Evolutionary conservation across 1,284 basidiomycete genomes (phyloP), one percentile per base, ranked within the genome.

Genomic region (Ceratobasidium sp.): DNA sequence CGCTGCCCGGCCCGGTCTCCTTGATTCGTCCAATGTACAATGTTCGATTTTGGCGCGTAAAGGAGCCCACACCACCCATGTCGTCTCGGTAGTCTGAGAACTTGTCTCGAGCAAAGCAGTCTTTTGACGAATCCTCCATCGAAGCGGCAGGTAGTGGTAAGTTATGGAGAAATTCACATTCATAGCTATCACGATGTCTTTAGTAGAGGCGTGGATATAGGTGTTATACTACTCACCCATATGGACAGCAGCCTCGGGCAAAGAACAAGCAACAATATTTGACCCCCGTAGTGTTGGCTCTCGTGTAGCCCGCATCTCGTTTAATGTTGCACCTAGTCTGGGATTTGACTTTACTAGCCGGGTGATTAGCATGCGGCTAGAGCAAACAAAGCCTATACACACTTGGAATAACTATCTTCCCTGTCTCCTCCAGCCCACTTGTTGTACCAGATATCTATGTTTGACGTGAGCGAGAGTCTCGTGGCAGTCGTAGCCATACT

Each of bases 51-150:
- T 95, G 89, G 49, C 95, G 84, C 78, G 91, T 92, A 82, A 99
- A 98, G 71, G 92, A 94, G 23, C 96, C 96, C 28, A 98, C 96
- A 80, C 96, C 96, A 77, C 96, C 97, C 96, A 99, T 99, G 81
- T 99, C 97, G 80, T 99, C 96, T 75, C 96, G 85, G 82, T 98
- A 99, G 80, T 96, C 95, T 0, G 95, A 85, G 81, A 98, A 97
- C 83, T 98, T 98, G 83, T 98, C 95, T 70, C 96, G 86, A 0
- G 95, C 95, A 79, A 99, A 99, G 80, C 95, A 95, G 81, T 99
- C 96, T 79, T 95, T 92, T 4, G 95, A 95, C 59, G 91, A 90
- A 81, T 98, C 96, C 0, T 94, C 92, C 7, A 96, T 83, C 28
- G 87, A 84, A 72, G 84, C 83, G 66, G 83, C 79, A 0, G 89